These are phyloP conservation scores for Mortierella sp. DNA, from an alignment of 371 early-diverging fungal species.

Conservation along the genomic window DNA sequence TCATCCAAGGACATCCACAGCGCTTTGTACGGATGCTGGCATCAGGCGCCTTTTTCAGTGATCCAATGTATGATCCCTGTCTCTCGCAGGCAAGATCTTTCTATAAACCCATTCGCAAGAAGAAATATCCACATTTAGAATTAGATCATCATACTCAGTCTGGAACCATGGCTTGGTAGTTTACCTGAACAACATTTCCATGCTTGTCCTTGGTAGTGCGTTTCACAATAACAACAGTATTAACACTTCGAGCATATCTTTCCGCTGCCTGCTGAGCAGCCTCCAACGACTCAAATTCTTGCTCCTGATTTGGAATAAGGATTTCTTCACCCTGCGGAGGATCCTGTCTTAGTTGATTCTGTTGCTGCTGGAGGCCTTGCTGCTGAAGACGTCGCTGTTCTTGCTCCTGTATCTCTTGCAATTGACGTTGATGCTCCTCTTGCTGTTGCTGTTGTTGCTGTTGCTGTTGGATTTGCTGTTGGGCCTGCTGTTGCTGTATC, in stretches of 20 bases:
- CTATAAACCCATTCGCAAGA: slow-evolving; percentile 8
- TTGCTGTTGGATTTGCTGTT: slow-evolving; percentile 25
- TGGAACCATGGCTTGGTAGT: background rate
- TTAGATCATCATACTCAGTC: background rate
- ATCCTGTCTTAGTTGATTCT: slow-evolving; percentile 2
- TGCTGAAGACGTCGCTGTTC: slow-evolving; percentile 25
- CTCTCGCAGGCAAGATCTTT: slow-evolving; percentile 57
- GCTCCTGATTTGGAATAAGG: slow-evolving; percentile 33
- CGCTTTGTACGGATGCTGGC: slow-evolving; percentile 41
- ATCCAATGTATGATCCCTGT: slow-evolving; percentile 42
- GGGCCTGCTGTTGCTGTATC: slow-evolving; percentile 12
- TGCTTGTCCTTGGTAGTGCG: slow-evolving; percentile 53
- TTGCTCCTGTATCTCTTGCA: slow-evolving; percentile 22
- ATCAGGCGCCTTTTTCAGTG: slow-evolving; percentile 32
- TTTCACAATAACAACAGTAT: slow-evolving; percentile 50
- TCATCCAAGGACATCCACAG: slow-evolving; percentile 57
- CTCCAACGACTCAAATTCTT: slow-evolving; percentile 43
- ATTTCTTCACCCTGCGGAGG: slow-evolving; percentile 16
- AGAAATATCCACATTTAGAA: background rate
- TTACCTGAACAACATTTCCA: slow-evolving; percentile 49
- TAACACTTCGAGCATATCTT: slow-evolving; percentile 43
- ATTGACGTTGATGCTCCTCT: slow-evolving; percentile 15
- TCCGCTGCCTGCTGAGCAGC: slow-evolving; percentile 42
- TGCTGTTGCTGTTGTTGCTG: slow-evolving; percentile 17
- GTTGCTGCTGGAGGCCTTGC: slow-evolving; percentile 1